Percentiles rank a stretch among this genome's conserved stretches.
These are phyloP conservation scores for Coniochaeta prunicola DNA, from an alignment of 2,329 filamentous ascomycete species.

Conservation along the genomic window DNA sequence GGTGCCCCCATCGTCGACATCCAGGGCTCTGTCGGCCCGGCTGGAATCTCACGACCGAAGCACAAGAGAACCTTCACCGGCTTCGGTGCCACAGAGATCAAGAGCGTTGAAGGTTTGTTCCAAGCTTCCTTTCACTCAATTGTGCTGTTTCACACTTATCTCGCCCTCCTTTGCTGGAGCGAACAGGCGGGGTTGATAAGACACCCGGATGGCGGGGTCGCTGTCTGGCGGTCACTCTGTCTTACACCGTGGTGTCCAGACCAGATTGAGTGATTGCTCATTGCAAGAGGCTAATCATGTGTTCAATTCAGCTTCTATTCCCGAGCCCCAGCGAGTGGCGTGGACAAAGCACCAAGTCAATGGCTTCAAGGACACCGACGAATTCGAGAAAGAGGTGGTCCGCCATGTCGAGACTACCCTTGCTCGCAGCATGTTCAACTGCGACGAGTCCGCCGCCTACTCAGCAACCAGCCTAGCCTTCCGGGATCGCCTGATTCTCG, in stretches of 20 bases:
- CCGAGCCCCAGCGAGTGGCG: slow-evolving; percentile 77
- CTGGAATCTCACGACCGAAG: slow-evolving; percentile 80
- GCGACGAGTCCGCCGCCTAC: slow-evolving; percentile 91
- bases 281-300: neutral
- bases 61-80: slow-evolving; percentile 97
- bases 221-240: neutral
- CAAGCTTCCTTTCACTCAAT: neutral
- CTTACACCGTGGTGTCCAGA: neutral
- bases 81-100: slow-evolving; percentile 86
- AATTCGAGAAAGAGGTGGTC: slow-evolving; percentile 82
- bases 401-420: slow-evolving; percentile 94
- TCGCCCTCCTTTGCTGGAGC: neutral
- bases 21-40: slow-evolving; percentile 76
- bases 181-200: neutral
- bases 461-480: slow-evolving; percentile 86
- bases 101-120: slow-evolving; percentile 73
- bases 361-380: slow-evolving; percentile 71
- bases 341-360: slow-evolving; percentile 59
- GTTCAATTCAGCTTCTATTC: slow-evolving; percentile 57
- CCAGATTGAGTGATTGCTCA: neutral
- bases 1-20: slow-evolving; percentile 82
- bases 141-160: neutral
- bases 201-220: neutral
- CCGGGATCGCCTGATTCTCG: slow-evolving; percentile 83
- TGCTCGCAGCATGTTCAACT: slow-evolving; percentile 95